phyloP scores from a whole-genome alignment of 805 yeast genomes.

The Teunomyces gatunensis region DNA sequence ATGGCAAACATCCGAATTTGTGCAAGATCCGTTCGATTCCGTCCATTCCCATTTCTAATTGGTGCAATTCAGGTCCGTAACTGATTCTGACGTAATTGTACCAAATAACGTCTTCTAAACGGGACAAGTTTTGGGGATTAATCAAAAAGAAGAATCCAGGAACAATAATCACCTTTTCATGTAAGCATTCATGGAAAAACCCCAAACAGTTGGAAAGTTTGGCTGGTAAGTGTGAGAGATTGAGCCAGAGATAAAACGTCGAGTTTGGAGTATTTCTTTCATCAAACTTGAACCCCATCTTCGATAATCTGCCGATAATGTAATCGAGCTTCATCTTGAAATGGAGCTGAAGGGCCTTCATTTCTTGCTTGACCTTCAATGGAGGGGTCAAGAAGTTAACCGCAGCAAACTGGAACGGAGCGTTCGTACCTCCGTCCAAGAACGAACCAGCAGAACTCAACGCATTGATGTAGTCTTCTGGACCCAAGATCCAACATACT shows the following conservation, averaged over 20 bases:
- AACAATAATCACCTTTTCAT: conserved; percentile 57
- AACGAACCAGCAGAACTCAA: conserved; percentile 58
- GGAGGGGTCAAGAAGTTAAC: conserved; percentile 51
- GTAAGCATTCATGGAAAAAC: conserved; percentile 61
- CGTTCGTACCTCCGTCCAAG: conserved; percentile 60
- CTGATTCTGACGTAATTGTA: conserved; percentile 57
- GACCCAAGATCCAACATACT: conserved; percentile 62
- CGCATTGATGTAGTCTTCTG: conserved; percentile 55
- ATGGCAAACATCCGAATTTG: conserved; percentile 43
- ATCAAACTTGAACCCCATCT: conserved; percentile 54
- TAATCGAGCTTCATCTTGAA: conserved; percentile 58
- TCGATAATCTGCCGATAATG: conserved; percentile 44
- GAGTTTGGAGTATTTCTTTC: conserved; percentile 49
- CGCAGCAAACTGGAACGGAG: conserved; percentile 62
- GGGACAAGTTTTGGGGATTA: conserved; percentile 49
- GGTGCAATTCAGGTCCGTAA: conserved; percentile 56
- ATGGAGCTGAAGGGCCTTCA: conserved; percentile 56
- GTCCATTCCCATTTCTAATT: conserved; percentile 55
- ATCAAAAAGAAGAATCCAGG: conserved; percentile 64
- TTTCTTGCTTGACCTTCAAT: conserved; percentile 47
- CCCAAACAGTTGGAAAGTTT: conserved; percentile 58
- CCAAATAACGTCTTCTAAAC: conserved; percentile 56
- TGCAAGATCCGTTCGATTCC: conserved; percentile 51
- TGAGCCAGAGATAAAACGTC: conserved; percentile 60
- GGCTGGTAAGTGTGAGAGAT: conserved; percentile 52